Evolutionary conservation across 352 stramenopile species (phyloP).

Genomic region (Phytophthora sp.): DNA sequence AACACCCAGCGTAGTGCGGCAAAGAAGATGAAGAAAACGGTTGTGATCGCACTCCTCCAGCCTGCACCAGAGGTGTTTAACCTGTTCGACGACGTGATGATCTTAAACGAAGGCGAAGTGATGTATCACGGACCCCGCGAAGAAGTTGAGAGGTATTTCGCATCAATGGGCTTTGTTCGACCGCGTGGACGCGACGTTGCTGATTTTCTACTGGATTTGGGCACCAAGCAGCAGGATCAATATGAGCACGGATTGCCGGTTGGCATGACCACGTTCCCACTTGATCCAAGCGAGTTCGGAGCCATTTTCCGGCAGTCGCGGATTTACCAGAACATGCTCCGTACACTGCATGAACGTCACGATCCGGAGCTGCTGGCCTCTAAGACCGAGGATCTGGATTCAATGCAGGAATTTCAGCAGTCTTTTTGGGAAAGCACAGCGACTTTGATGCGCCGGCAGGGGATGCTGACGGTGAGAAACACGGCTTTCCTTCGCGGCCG

Average conservation of each 20-base stretch:
- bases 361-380: slow-evolving; percentile 13
- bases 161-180: slow-evolving; percentile 60
- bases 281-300: slow-evolving; percentile 30
- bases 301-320: slow-evolving; percentile 35
- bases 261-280: slow-evolving; percentile 28
- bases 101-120: slow-evolving; percentile 50
- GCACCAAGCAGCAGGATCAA: slow-evolving; percentile 31
- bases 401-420: slow-evolving; percentile 43
- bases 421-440: slow-evolving; percentile 31
- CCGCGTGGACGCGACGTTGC: slow-evolving; percentile 44
- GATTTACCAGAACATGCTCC: slow-evolving; percentile 25
- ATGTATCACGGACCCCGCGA: slow-evolving; percentile 54
- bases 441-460: slow-evolving; percentile 47
- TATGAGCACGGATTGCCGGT: slow-evolving; percentile 26
- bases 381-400: slow-evolving; percentile 27
- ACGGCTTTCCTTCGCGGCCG: slow-evolving; percentile 39
- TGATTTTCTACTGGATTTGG: slow-evolving; percentile 51
- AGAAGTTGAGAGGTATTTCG: slow-evolving; percentile 73
- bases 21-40: slow-evolving; percentile 44
- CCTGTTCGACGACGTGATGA: slow-evolving; percentile 55
- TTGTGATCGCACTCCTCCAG: slow-evolving; percentile 81
- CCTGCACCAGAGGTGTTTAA: slow-evolving; percentile 65
- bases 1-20: slow-evolving; percentile 45
- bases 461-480: slow-evolving; percentile 54
- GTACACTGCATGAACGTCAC: slow-evolving; percentile 28